These are phyloP conservation scores for Ascoidea rubescens DNA, from an alignment of 805 yeast genomes.

Conservation along the genomic window DNA sequence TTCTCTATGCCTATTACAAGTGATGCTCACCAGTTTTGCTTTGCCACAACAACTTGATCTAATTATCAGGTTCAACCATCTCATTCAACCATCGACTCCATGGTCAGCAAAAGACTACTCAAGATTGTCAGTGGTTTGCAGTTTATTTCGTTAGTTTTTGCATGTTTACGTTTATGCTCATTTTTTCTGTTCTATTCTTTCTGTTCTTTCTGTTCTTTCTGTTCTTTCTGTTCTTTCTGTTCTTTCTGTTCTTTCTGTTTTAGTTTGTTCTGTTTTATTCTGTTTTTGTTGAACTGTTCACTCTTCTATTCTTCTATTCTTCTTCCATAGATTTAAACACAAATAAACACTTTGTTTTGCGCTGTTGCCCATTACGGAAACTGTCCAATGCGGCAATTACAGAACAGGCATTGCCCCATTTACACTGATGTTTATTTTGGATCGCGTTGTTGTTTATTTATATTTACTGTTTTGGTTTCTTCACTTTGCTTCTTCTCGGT, in stretches of 20 bases:
- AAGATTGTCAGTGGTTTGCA: neutral
- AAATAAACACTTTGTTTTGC: neutral
- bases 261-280: neutral
- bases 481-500: neutral
- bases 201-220: neutral
- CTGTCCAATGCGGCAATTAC: neutral
- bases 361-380: neutral
- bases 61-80: no score
- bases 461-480: neutral
- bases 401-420: neutral
- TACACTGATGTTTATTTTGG: no score
- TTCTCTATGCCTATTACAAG: neutral
- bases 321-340: slow-evolving; percentile 1
- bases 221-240: neutral
- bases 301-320: no score
- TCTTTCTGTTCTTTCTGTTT: neutral
- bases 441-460: neutral
- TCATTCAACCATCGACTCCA: neutral
- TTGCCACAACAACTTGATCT: no score
- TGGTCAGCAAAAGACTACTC: neutral
- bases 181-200: neutral
- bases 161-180: no score
- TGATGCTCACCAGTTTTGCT: neutral
- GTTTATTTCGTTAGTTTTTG: neutral
- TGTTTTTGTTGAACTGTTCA: slow-evolving; percentile 6